These are phyloP conservation scores for Talaromyces marneffei DNA, from an alignment of 2,329 filamentous ascomycete genomes.

Conservation along the genomic window DNA sequence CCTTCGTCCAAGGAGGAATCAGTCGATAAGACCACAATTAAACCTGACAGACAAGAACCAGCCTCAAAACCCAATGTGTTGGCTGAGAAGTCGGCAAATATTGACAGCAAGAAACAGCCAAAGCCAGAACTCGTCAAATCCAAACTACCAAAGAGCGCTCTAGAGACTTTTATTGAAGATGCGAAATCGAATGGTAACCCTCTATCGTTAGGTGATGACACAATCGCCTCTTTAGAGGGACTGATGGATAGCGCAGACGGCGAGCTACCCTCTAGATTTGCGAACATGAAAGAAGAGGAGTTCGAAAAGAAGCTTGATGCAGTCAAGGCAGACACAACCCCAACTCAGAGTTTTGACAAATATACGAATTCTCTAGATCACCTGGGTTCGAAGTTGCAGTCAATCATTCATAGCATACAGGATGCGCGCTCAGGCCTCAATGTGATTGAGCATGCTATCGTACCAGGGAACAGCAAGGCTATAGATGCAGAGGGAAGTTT, in stretches of 20 bases:
- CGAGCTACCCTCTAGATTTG: not conserved
- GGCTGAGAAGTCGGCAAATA: slow-evolving; percentile 8
- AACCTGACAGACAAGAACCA: not conserved
- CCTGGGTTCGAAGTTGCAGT: slow-evolving; percentile 35
- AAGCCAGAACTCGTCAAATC: slow-evolving; percentile 29
- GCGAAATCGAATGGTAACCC: slow-evolving; percentile 34
- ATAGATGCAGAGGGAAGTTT: not conserved
- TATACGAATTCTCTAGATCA: slow-evolving; percentile 32
- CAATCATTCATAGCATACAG: slow-evolving; percentile 36
- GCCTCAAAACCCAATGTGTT: not conserved
- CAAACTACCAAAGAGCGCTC: slow-evolving; percentile 37
- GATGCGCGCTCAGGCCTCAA: slow-evolving; percentile 37
- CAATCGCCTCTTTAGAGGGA: slow-evolving; percentile 41
- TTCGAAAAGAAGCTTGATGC: slow-evolving; percentile 1
- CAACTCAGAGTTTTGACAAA: not conserved
- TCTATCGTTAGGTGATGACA: slow-evolving; percentile 39
- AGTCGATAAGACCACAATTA: not conserved
- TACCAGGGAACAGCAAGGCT: slow-evolving; percentile 16
- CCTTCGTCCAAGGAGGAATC: not conserved
- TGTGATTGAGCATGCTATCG: slow-evolving; percentile 34
- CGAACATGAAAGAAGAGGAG: slow-evolving; percentile 6
- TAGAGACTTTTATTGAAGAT: slow-evolving; percentile 39
- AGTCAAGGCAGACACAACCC: not conserved
- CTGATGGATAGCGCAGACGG: slow-evolving; percentile 30
- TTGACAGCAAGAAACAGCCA: slow-evolving; percentile 14